A percentile compares a stretch with the other conserved stretches of the same genome.
These are phyloP conservation scores for Hyparrhenia diplandra DNA, from an alignment of 176 grass and related monocot genomes.

Conservation along the genomic window DNA sequence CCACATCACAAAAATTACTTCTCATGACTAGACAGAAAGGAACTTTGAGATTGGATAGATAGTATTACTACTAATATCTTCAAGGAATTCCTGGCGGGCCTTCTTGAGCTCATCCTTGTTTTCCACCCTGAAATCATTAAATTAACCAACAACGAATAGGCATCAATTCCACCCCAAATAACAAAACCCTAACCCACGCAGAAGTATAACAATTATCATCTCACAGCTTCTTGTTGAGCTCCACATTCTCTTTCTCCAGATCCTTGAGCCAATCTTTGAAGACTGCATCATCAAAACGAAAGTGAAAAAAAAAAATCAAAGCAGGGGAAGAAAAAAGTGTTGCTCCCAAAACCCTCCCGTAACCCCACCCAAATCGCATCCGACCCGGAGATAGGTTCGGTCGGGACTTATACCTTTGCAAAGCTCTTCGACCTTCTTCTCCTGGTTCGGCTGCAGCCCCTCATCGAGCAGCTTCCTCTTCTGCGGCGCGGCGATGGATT, in stretches of 20 bases:
- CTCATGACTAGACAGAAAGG: neutral
- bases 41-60: neutral
- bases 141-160: neutral
- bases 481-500: conserved; percentile 8
- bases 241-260: conserved; percentile 39
- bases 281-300: conserved; percentile 24
- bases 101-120: conserved; percentile 29
- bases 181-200: neutral
- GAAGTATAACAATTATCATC: neutral
- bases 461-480: conserved; percentile 51
- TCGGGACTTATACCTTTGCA: conserved; percentile 30
- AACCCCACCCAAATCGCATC: neutral
- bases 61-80: conserved; percentile 26
- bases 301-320: neutral
- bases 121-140: conserved; percentile 30
- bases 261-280: conserved; percentile 22
- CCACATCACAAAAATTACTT: too few relatives aligned
- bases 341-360: neutral
- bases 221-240: conserved; percentile 48
- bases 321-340: neutral
- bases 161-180: neutral
- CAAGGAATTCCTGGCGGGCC: conserved; percentile 26
- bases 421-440: conserved; percentile 14
- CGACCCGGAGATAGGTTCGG: neutral
- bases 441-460: conserved; percentile 15